Base-by-base conservation (phyloP, 345 rosid species). In the Camelina laxa region DNA sequence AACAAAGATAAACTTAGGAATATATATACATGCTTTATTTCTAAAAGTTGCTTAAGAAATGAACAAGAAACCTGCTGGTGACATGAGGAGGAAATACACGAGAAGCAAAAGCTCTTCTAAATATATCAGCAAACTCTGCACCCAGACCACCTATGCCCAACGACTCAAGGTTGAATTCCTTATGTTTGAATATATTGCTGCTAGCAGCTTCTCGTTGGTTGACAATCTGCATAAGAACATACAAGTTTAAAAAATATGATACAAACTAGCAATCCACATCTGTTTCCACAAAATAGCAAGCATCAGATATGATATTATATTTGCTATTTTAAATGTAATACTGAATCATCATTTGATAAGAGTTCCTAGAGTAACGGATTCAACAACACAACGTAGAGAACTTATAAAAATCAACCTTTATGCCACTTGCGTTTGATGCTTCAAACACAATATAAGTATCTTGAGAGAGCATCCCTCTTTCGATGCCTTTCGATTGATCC, bases 161-260 rank as follows among this genome's bases (percentile, higher is more conserved):
- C 15, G 96, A 84, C 84, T 91, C 85, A 60, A 92, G 98, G 86
- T 96, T 96, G 67, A 96, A 96, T 73, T 96, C 97, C 84, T 96
- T 92, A 6, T 91, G 98, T 82, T 80, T 92, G 70, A 96, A 96
- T 74, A 96, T 87, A 73, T 81, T 96, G 81, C 98, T 92, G 77
- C 93, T 91, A 65, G 98, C 93, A 85, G 95, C 97, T 85, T 92
- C 99, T 62, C 98, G 97, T 77, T 92, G 99, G 80, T 96, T 92
- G 58, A 92, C 89, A 68, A 96, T 76, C 98, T 96, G 87, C 80
- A 77, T 5, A 81, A 53, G 55, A 73, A n/a, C 38, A 39, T 60
- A 16, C 53, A 51, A 33, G 58, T 44, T 59, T 20, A 22, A 56
- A 50, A 51, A 31, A 59, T 16, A 58, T 64, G 59, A 27, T 78